phyloP scores from a whole-genome alignment of 306 rosid species.

The Begonia loranthoides region DNA sequence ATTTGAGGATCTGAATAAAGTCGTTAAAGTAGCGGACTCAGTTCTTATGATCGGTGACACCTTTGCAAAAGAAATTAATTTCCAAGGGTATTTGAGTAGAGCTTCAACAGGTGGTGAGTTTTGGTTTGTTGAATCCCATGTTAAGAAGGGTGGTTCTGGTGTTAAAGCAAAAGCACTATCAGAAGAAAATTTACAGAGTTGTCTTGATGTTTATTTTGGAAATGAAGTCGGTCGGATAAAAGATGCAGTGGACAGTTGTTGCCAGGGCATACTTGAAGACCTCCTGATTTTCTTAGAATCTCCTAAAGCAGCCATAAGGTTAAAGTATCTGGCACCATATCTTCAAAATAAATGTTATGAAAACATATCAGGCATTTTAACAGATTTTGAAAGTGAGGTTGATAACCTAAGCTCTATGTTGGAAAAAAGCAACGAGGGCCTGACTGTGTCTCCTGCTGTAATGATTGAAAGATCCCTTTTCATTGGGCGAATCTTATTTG shows the following conservation, averaged over 20 bases:
- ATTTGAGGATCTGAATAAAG: conserved; percentile 37
- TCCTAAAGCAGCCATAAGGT: conserved; percentile 76
- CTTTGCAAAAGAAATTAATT: conserved; percentile 27
- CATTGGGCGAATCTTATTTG: conserved; percentile 83
- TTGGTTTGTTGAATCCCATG: conserved; percentile 70
- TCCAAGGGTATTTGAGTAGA: conserved; percentile 37
- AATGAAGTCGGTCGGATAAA: conserved; percentile 67
- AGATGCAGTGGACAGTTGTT: conserved; percentile 67
- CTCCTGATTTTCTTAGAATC: conserved; percentile 80
- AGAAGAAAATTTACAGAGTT: conserved; percentile 49
- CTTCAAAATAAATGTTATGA: conserved; percentile 70
- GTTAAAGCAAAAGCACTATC: conserved; percentile 33
- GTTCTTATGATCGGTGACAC: conserved; percentile 23
- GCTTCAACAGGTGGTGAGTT: conserved; percentile 65
- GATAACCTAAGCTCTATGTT: conserved; percentile 35
- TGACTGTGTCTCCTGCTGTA: conserved; percentile 23
- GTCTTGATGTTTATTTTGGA: conserved; percentile 82
- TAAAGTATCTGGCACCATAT: conserved; percentile 61
- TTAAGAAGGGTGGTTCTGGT: conserved; percentile 36
- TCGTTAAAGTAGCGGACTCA: conserved; percentile 38
- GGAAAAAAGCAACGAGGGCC: conserved; percentile 30
- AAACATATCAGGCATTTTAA: conserved; percentile 47
- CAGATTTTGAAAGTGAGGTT: conserved; percentile 45
- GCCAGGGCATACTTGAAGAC: conserved; percentile 69
- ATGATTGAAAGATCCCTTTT: conserved; percentile 73